These are phyloP conservation scores for Clitopilus passeckerianus DNA, from an alignment of 768 basidiomycete genomes.

Conservation along the genomic window DNA sequence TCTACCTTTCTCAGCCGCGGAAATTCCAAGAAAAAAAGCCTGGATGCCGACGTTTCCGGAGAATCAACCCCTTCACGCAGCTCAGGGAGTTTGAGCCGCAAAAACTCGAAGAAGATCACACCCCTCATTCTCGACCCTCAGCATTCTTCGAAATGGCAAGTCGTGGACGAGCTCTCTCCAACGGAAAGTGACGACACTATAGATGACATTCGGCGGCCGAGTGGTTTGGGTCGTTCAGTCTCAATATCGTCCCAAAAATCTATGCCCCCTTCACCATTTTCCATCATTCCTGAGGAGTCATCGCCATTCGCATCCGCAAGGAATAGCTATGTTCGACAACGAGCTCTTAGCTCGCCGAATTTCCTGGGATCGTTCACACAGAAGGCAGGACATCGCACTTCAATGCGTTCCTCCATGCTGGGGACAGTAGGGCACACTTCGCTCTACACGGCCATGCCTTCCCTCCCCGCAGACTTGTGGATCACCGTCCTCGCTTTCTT, in stretches of 20 bases:
- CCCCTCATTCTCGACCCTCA: constrained; percentile 13
- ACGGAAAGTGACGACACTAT: constrained; percentile 13
- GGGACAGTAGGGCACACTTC: constrained; percentile 1
- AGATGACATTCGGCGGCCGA: constrained; percentile 42
- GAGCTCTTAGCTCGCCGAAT: constrained; percentile 34
- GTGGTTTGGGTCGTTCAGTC: constrained; percentile 35
- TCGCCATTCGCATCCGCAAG: constrained; percentile 9
- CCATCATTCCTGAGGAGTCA: constrained; percentile 12
- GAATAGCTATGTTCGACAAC: constrained; percentile 13
- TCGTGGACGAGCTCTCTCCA: constrained; percentile 7
- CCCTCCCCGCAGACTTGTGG: constrained; percentile 30
- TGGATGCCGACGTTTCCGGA: neutral
- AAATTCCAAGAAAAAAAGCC: neutral
- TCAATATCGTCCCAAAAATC: constrained; percentile 31
- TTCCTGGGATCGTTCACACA: constrained; percentile 20
- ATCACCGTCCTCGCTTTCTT: constrained; percentile 27
- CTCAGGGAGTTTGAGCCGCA: neutral
- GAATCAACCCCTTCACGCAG: neutral
- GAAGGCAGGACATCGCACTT: constrained; percentile 14
- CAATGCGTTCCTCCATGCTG: constrained; percentile 6
- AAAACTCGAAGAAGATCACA: neutral
- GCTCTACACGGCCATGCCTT: constrained; percentile 1
- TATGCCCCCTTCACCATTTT: constrained; percentile 29
- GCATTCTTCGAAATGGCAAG: constrained; percentile 12
- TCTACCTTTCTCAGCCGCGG: constrained; percentile 6